Base-by-base conservation (phyloP, 495 filamentous ascomycete species). In the Penicillium psychrofluorescens region DNA sequence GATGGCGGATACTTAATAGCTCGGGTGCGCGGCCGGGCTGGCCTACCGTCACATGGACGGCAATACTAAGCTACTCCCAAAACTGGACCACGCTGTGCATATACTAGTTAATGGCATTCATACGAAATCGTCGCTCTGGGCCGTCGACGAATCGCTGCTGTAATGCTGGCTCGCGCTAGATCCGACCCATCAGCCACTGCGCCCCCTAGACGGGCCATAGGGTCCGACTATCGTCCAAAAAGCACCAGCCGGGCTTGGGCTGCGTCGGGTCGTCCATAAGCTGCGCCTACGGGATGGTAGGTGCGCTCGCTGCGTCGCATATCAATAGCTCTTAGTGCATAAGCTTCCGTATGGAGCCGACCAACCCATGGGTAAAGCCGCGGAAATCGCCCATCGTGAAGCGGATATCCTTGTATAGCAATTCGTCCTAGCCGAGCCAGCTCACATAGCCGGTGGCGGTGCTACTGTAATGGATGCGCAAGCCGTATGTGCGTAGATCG, bases 401-500 rank as follows among this genome's bases (percentile, higher is more conserved):
- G 1, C 46, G 1, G 0, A 53, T 1, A 0, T 49, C 11, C 30
- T 50, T 38, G 29, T 53, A 53, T 8, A 46, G 31, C 14, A 50
- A 13, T 32, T 45, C 13, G 12, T 53, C 30, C 1, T 32, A 1
- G 10, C 46, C 40, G 14, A 28, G 29, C 50, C 35, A 57, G n/a
- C 1, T 13, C 0, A 57, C 29, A 41, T 50, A 12, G 4, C 46
- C 44, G 0, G 11, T 15, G 10, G 12, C 8, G 1, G 22, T 56
- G 6, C 36, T 64, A 36, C 53, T 64, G 39, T 59, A 64, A 51
- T 60, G 34, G 35, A 66, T 53, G 50, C 62, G 61, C 12, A 62
- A 43, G 12, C 57, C 29, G 44, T 64, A 66, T 29, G 33, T 63
- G 0, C 43, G 50, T 39, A 54, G 55, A 50, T 62, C 38, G 6